Evolutionary conservation across 2,329 filamentous ascomycete genomes (phyloP), one percentile per base, ranked within the genome.

Genomic region (Neofusicoccum ribis): DNA sequence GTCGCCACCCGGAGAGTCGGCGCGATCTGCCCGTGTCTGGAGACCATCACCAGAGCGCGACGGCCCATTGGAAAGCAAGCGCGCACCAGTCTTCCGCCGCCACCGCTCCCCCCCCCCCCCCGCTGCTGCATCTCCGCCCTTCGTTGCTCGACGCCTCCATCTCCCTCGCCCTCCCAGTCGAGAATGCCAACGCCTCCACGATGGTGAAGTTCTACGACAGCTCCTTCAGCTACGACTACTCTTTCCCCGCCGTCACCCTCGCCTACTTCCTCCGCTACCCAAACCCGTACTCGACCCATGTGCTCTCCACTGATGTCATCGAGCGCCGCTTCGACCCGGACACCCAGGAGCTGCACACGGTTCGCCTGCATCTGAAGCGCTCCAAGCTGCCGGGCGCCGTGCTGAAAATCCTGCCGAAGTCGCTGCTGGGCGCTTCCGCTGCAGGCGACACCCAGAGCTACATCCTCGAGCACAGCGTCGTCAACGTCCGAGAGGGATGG

Each of bases 231-330:
- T 93, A 93, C 83, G 85, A 88, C 69, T 92, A 94, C 79, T 89
- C 90, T 56, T 94, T 94, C 81, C 88, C 91, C 68, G 91, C 91
- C 76, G 91, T 95, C 68, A 92, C 91, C 56, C 89, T 95, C 77
- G 91, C 91, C 80, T 95, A 92, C 84, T 95, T 94, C 80, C 89
- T 95, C 58, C 91, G 91, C 69, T 95, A 95, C 80, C 92, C 91
- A 69, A 95, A 94, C 74, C 91, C 91, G 6, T 93, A 94, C 81
- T 89, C 89, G 69, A 88, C 86, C 68, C 91, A 95, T 80, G 91
- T 95, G 62, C 82, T 93, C 71, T 92, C 90, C 74, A 93, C 91
- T 77, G 91, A 95, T 78, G 92, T 91, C 72, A 91, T 95, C 76
- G 86, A 87, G 56, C 89, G 88, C 69, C 82, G 85, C 76, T 86